Evolutionary conservation across 2,329 filamentous ascomycete genomes (phyloP).

Genomic region (Chaetomium strumarium): DNA sequence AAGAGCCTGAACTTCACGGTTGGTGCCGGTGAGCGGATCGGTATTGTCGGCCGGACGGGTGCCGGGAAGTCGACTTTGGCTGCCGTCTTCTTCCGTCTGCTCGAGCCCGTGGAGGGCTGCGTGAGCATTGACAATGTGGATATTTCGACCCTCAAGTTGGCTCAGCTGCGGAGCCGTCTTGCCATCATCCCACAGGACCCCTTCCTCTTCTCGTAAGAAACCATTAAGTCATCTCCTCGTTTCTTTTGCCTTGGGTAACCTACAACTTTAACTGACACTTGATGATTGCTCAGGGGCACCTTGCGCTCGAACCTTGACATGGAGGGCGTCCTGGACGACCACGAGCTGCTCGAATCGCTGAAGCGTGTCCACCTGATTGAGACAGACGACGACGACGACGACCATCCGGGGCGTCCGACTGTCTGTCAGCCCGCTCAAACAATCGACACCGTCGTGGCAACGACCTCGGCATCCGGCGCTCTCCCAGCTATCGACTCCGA

Average conservation of each 20-base stretch:
- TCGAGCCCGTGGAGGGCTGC: slow-evolving; percentile 38
- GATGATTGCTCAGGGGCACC: slow-evolving; percentile 41
- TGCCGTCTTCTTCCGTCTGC: slow-evolving; percentile 56
- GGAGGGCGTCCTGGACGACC: slow-evolving; percentile 53
- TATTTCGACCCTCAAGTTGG: slow-evolving; percentile 54
- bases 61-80: slow-evolving; percentile 63
- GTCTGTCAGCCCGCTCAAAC: background rate
- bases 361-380: slow-evolving; percentile 55
- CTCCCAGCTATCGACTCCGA: slow-evolving; percentile 1
- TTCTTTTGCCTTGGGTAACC: background rate
- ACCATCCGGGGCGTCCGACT: background rate
- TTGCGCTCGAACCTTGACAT: slow-evolving; percentile 59
- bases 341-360: slow-evolving; percentile 55
- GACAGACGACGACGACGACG: slow-evolving; percentile 10
- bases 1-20: slow-evolving; percentile 35
- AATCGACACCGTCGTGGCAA: background rate
- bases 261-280: background rate
- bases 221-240: background rate
- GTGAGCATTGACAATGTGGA: slow-evolving; percentile 44
- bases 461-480: background rate
- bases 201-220: slow-evolving; percentile 49
- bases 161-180: slow-evolving; percentile 54
- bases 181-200: slow-evolving; percentile 64
- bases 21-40: slow-evolving; percentile 53
- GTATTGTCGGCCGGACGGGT: slow-evolving; percentile 59